These are phyloP conservation scores for Conticribra weissflogii DNA, from an alignment of 108 stramenopile genomes.

Conservation along the genomic window DNA sequence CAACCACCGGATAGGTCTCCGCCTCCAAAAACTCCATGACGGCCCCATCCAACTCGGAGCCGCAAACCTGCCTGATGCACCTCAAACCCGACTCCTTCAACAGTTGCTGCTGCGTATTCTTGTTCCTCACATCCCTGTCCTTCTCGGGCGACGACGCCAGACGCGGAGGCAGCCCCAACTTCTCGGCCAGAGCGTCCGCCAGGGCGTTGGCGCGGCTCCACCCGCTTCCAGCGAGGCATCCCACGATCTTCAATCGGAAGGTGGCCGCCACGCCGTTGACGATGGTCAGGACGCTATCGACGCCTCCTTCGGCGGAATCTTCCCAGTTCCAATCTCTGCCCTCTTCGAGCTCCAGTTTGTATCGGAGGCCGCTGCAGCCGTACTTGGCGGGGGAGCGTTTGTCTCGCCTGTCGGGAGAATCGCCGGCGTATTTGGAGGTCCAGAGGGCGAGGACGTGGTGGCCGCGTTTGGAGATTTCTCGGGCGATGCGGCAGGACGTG, in stretches of 20 bases:
- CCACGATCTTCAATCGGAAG: slow-evolving; percentile 32
- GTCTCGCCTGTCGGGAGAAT: not conserved
- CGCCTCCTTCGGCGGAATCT: slow-evolving; percentile 13
- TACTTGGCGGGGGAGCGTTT: slow-evolving; percentile 2
- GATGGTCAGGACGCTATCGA: slow-evolving; percentile 12
- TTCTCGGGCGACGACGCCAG: slow-evolving; percentile 25
- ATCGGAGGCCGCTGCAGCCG: slow-evolving; percentile 7
- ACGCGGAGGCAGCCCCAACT: slow-evolving; percentile 47
- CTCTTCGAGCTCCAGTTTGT: slow-evolving; percentile 20
- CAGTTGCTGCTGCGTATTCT: slow-evolving; percentile 65
- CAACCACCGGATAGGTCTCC: slow-evolving; percentile 67
- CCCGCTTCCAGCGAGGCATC: slow-evolving; percentile 73
- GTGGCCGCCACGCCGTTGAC: slow-evolving; percentile 52
- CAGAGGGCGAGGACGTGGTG: slow-evolving; percentile 60
- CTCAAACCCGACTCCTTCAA: slow-evolving; percentile 61
- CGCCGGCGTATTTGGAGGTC: slow-evolving; percentile 55
- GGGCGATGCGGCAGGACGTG: slow-evolving; percentile 72
- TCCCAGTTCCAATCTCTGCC: slow-evolving; percentile 28
- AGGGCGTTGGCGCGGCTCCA: slow-evolving; percentile 65
- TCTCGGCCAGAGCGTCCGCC: slow-evolving; percentile 59
- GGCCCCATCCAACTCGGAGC: slow-evolving; percentile 11
- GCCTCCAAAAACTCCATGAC: slow-evolving; percentile 61
- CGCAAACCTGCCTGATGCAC: slow-evolving; percentile 70
- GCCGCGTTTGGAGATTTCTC: slow-evolving; percentile 67
- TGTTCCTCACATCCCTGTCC: slow-evolving; percentile 31